Percentiles rank a stretch among this genome's conserved stretches.
These are phyloP conservation scores for Curvularia hawaiiensis DNA, from an alignment of 2,329 filamentous ascomycete species.

Conservation along the genomic window DNA sequence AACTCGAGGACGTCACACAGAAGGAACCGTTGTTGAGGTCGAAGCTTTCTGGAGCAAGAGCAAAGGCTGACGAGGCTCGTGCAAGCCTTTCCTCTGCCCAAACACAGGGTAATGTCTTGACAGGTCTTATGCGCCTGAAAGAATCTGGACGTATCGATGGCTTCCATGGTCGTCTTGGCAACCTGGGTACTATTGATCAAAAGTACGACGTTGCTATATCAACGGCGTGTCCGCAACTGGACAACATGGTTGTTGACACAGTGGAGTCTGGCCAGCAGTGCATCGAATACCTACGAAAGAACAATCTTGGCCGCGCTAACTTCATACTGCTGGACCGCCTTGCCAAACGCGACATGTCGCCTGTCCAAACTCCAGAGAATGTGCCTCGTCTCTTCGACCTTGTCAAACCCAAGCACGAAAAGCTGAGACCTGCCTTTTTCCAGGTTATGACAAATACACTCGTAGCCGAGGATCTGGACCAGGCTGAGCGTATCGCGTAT, in stretches of 20 bases:
- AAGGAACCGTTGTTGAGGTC: conserved; percentile 83
- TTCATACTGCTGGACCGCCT: conserved; percentile 95
- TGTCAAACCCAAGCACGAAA: conserved; percentile 85
- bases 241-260: conserved; percentile 96
- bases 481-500: conserved; percentile 96
- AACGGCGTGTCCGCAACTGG: conserved; percentile 86
- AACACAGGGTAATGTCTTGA: conserved; percentile 89
- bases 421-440: conserved; percentile 89
- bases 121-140: conserved; percentile 89
- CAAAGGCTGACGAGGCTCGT: conserved; percentile 95
- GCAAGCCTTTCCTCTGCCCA: conserved; percentile 89
- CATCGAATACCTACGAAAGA: conserved; percentile 96
- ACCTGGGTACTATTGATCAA: conserved; percentile 89
- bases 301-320: conserved; percentile 93
- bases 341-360: conserved; percentile 74
- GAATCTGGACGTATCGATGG: conserved; percentile 97
- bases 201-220: conserved; percentile 98
- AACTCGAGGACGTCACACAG: conserved; percentile 72
- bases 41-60: conserved; percentile 85
- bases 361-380: conserved; percentile 87
- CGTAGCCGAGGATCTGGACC: conserved; percentile 89
- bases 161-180: conserved; percentile 93
- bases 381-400: conserved; percentile 93
- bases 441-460: conserved; percentile 94
- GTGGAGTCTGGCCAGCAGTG: conserved; percentile 97